Evolutionary conservation across 2,329 filamentous ascomycete species (phyloP).

Genomic region (Claviceps cyperi): DNA sequence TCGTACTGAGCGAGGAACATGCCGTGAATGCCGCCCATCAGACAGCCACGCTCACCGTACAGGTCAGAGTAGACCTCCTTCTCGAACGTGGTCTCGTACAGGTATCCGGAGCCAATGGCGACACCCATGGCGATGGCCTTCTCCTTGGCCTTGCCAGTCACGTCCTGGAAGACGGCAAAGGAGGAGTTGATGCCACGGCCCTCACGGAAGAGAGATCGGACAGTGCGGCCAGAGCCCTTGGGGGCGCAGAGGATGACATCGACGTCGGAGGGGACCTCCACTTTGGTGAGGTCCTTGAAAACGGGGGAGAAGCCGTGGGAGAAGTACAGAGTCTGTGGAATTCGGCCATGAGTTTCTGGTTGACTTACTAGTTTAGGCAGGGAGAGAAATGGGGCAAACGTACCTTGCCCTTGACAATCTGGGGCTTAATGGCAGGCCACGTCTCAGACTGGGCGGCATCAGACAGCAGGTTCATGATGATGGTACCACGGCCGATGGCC

Average conservation of each 20-base stretch:
- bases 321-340: slow-evolving; percentile 85
- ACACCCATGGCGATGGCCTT: slow-evolving; percentile 94
- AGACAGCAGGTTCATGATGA: slow-evolving; percentile 98
- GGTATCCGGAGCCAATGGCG: slow-evolving; percentile 92
- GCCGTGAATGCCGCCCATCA: slow-evolving; percentile 99
- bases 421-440: slow-evolving; percentile 95
- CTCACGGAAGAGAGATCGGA: slow-evolving; percentile 97
- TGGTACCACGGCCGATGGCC: slow-evolving; percentile 83
- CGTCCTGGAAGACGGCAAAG: slow-evolving; percentile 95
- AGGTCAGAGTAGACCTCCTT: slow-evolving; percentile 99
- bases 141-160: slow-evolving; percentile 95
- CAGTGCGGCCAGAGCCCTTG: slow-evolving; percentile 97
- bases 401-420: slow-evolving; percentile 97
- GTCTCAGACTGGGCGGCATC: slow-evolving; percentile 98
- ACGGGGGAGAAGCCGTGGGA: slow-evolving; percentile 99
- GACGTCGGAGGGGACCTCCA: slow-evolving; percentile 87
- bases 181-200: slow-evolving; percentile 99
- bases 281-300: slow-evolving; percentile 99
- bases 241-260: slow-evolving; percentile 99
- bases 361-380: not conserved
- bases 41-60: slow-evolving; percentile 98
- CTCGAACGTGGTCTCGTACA: slow-evolving; percentile 99
- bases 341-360: not conserved
- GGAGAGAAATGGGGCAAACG: slow-evolving; percentile 10
- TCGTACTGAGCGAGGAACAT: slow-evolving; percentile 99